Base-by-base conservation (phyloP, 2,329 filamentous ascomycete genomes). In the Neonectria magnoliae region DNA sequence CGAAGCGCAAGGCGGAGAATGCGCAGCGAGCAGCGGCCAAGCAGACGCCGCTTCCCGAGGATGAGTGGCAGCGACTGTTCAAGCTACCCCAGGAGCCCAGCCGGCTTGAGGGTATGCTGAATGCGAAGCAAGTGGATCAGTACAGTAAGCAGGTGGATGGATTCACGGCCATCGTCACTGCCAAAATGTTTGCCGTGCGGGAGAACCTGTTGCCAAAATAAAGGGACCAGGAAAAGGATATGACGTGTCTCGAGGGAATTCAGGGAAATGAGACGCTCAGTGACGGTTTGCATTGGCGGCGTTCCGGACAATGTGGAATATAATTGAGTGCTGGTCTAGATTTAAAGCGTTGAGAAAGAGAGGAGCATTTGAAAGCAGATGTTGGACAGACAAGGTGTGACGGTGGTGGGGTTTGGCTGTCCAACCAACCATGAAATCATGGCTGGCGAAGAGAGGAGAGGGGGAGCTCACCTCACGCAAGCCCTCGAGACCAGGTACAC, bases 171-270 rank as follows among this genome's bases (percentile, higher is more conserved):
- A 91, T 90, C 70, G 92, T 97, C 73, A 97, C 89, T 68, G 90
- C 93, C 71, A 99, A 99, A 90, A 97, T 99, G 95, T 99, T 99
- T 80, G 94, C 94, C 42, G 93, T 98, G 66, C 91, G 94, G 78
- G 88, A 88, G 71, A 90, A 88, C 79, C 79, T 91, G 71, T 77
- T 89, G 75, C 87, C 88, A 50, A 86, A 89, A 82, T 81, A 79
- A 72, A 69, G 13, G 54, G 52, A 36, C 52, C 54, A 41, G 62
- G 55, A 55, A 59, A 68, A 57, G 66, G 54, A 66, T 67, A 71
- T 56, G 68, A 61, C 61, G 69, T 70, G 71, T 72, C 70, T 74
- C 69, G 69, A 69, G 63, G 71, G 55, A 71, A 65, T 70, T 67
- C 63, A 66, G 69, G 67, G 68, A 71, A 70, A 71, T 57, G 73